Evolutionary conservation across 2,329 filamentous ascomycete species (phyloP).

Genomic region (Neurospora sp.): DNA sequence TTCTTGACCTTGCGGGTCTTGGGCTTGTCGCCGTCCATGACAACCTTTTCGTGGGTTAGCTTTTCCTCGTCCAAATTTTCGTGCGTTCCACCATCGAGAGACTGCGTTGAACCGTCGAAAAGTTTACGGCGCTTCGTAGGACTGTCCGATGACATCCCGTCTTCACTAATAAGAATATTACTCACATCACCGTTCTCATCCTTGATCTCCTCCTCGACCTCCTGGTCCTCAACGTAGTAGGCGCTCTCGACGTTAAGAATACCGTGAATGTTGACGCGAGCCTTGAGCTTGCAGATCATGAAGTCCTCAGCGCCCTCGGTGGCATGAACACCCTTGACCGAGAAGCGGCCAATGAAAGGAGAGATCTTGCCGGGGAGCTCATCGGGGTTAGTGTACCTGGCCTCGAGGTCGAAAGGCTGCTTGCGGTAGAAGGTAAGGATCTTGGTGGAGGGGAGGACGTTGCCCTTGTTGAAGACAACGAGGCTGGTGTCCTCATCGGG

Average conservation of each 20-base stretch:
- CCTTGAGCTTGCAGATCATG: constrained; percentile 99
- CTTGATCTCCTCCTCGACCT: constrained; percentile 67
- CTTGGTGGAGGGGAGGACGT: constrained; percentile 95
- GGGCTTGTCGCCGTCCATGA: constrained; percentile 57
- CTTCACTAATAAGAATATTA: constrained; percentile 34
- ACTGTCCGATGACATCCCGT: constrained; percentile 1
- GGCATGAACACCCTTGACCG: constrained; percentile 93
- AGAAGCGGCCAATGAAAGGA: constrained; percentile 95
- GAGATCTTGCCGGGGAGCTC: constrained; percentile 79
- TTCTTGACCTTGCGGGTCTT: constrained; percentile 98
- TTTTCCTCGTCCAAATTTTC: neutral
- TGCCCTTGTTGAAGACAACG: constrained; percentile 95
- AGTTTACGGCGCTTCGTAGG: constrained; percentile 16
- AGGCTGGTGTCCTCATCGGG: constrained; percentile 96
- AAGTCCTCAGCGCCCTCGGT: constrained; percentile 83
- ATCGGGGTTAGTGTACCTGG: constrained; percentile 82
- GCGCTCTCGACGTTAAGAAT: constrained; percentile 93
- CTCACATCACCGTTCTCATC: constrained; percentile 53
- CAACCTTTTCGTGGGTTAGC: neutral
- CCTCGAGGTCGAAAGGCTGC: constrained; percentile 93
- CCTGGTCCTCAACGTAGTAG: constrained; percentile 96
- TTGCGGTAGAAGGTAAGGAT: constrained; percentile 99
- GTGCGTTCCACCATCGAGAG: neutral
- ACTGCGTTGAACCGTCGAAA: neutral
- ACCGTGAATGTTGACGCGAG: constrained; percentile 90